Percentiles rank a stretch among this genome's conserved stretches.
Evolutionary conservation across 2,329 filamentous ascomycete species (phyloP).

Genomic region (Talaromyces sp.): DNA sequence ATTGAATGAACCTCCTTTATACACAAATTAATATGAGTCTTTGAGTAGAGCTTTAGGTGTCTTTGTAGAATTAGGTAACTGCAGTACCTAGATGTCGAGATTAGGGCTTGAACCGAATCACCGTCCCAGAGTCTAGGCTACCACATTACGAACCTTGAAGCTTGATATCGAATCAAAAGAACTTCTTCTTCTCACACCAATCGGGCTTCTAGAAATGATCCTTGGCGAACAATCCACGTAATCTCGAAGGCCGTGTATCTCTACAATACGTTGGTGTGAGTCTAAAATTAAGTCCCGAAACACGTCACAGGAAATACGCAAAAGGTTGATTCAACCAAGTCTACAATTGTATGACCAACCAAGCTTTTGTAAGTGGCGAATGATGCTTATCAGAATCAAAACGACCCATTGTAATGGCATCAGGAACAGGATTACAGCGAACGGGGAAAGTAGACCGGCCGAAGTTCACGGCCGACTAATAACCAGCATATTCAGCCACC

Average conservation of each 20-base stretch:
- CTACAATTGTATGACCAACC: no score
- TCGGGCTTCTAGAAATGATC: background rate
- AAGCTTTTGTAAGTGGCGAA: background rate
- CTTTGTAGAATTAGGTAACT: no score
- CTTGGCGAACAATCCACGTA: background rate
- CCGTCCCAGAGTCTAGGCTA: background rate
- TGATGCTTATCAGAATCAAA: background rate
- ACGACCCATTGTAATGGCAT: background rate
- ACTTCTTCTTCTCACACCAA: background rate
- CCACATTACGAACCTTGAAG: background rate
- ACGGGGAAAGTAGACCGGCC: background rate
- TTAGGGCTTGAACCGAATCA: background rate
- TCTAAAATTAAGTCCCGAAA: background rate
- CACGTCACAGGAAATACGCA: background rate
- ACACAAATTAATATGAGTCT: no score
- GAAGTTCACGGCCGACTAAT: background rate
- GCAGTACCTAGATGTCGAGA: background rate
- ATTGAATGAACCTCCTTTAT: no score
- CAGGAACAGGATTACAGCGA: background rate
- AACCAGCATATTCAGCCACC: background rate
- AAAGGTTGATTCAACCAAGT: no score
- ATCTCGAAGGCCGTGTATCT: background rate
- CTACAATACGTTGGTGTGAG: background rate
- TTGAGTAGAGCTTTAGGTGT: no score
- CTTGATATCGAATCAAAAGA: background rate